Conservation (phyloP, 495 filamentous ascomycete genomes). For the Parachaetomium inaequale region DNA sequence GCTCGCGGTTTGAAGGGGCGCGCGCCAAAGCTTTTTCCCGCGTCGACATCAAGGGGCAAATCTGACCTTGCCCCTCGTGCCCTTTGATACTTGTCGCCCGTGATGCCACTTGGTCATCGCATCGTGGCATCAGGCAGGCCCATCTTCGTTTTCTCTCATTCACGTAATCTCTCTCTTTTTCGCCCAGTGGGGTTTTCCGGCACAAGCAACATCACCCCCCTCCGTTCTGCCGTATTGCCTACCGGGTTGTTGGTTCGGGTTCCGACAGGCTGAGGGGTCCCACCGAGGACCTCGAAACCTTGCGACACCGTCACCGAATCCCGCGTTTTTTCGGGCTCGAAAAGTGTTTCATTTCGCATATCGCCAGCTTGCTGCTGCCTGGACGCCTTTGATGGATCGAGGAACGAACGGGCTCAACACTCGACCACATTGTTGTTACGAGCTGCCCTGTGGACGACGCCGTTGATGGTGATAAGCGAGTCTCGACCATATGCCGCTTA, state of each 20-base stretch:
- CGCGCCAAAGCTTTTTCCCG: conserved; percentile 69
- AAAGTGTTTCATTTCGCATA: not conserved
- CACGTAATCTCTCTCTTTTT: not conserved
- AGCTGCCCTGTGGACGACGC: not conserved
- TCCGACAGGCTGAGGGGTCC: not conserved
- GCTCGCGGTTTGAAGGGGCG: conserved; percentile 65
- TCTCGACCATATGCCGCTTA: not conserved
- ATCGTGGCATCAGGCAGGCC: not conserved
- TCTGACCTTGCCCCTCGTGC: conserved; percentile 49
- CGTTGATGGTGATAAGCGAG: not conserved
- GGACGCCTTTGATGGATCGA: not conserved
- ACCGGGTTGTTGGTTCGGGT: not conserved
- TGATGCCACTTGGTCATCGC: conserved; percentile 6
- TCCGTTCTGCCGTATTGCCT: not conserved
- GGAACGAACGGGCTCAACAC: not conserved
- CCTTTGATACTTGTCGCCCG: conserved; percentile 20
- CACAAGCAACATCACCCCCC: not conserved
- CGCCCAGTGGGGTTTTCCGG: not conserved
- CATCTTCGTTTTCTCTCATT: not conserved
- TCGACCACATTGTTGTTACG: not conserved
- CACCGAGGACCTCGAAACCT: not conserved
- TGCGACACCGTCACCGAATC: not conserved
- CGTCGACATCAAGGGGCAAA: conserved; percentile 96
- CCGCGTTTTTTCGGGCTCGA: not conserved
- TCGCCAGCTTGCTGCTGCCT: not conserved